Base-by-base conservation (phyloP, 2,329 filamentous ascomycete species). In the Curvularia verruculosa region DNA sequence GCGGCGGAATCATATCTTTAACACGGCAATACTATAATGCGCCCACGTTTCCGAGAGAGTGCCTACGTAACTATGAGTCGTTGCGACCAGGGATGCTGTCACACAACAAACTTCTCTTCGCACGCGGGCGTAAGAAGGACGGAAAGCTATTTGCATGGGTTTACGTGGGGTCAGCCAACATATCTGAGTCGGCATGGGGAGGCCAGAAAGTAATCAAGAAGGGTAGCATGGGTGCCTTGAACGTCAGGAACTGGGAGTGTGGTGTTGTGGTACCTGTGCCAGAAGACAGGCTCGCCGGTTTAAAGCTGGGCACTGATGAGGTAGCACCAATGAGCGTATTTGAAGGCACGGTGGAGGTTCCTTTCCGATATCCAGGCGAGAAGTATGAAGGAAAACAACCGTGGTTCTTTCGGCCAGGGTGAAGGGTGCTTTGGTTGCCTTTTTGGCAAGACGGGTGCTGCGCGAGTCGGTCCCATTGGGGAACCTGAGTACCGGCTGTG, bases 121-220 rank as follows among this genome's bases (percentile, higher is more conserved):
- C 68, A n/a, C 71, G 74, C n/a, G 74, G 74, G 10, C 61, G 56
- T 34, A 66, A 60, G 15, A 66, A 53, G 23, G 66, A 75, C 57
- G 58, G 60, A 40, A 60, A 52, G 60, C 78, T 78, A 23, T 74
- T 78, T 39, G 87, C 87, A 4, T 98, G 91, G 89, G 89, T 85
- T 2, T 98, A 98, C 71, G 79, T 96, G 36, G 95, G 95, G 15
- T 96, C 91, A 67, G 91, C 92, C 7, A 99, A 99, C 77, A 78
- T 96, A 26, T 96, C 92, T 0, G 92, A 97, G 76, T 93, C 90
- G 73, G 95, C 95, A 28, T 99, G 95, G 94, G 95, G 94, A 21
- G 87, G 87, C 45, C 77, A 96, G 28, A 85, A 88, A 52, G 87
- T 87, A 68, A 89, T 96, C 67, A 86, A 84, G 64, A 77, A 74